Base-by-base conservation (phyloP, 2,329 filamentous ascomycete genomes). In the Apiospora marii region DNA sequence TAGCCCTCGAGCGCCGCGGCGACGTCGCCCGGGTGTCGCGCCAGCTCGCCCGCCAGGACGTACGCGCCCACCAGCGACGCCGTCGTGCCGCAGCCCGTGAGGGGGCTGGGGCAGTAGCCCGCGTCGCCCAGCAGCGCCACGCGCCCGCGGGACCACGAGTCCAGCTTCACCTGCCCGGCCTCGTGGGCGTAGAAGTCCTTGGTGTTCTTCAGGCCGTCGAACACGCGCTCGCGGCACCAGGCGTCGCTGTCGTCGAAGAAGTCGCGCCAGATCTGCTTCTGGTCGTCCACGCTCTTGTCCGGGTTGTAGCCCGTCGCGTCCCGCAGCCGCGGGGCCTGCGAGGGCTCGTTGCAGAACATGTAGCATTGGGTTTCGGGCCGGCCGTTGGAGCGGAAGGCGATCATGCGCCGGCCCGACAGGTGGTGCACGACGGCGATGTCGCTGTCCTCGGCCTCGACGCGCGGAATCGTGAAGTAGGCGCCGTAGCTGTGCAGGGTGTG, bases 101-200 rank as follows among this genome's bases (percentile, higher is more conserved):
- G 73, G 0, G 85, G 83, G 0, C 84, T 83, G 0, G 88, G 87
- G 34, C 84, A 85, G 75, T 85, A 87, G 0, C 80, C 88, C 1
- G 90, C 87, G 74, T 92, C 89, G 0, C 89, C 89, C 0, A 90
- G 70, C 0, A 90, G 80, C 1, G 82, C 84, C 3, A 89, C 83
- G 0, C 88, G 84, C 0, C 86, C 85, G 0, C 78, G 78, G 2
- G 80, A 84, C 86, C 84, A 89, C 5, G 74, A 75, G 0, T 82
- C 77, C 72, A 87, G 74, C 70, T 83, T 84, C 53, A 91, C 84
- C 64, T 86, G 83, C 0, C 81, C 86, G 19, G 88, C 74, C 3
- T 81, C 79, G 19, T 84, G 77, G 69, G 81, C 81, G 79, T 88
- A 89, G 73, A 89, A 87, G 74, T 88, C 84, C 0, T 83, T 76